Base-by-base conservation (phyloP, 1,284 basidiomycete species). In the Apiotrichum veenhuisii region DNA sequence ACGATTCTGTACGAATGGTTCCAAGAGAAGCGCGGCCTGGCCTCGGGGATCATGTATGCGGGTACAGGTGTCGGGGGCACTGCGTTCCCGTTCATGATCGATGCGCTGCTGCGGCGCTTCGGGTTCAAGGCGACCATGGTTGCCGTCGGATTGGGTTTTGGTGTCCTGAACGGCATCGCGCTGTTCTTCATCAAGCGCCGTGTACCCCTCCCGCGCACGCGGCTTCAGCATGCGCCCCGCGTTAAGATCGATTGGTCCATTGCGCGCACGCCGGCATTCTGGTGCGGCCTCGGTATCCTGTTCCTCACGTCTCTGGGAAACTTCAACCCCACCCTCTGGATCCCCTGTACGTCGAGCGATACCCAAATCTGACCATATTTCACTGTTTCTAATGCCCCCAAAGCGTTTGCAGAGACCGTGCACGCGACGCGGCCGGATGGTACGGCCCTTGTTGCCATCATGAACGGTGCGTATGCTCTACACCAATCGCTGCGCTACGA, bases 1-100 rank as follows among this genome's bases (percentile, higher is more conserved):
- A 73, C 70, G 8, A 55, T 75, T 23, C 51, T 77, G 17, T 76
- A 74, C 61, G 71, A 75, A 44, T 77, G 75, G 75, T 78, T 75
- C 61, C 59, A 65, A 37, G 58, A 56, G 12, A 56, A 62, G n/a
- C 66, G 75, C 45, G 77, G 77, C 3, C 57, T 77, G 0, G 77
- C 76, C 0, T 58, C 64, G 3, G 75, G 73, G 1, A 71, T 76
- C 54, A 67, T 77, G 65, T 76, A 70, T 57, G 62, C 69, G 4
- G 74, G 76, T 15, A 74, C 73, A 2, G 76, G 76, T 3, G 54
- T 69, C 2, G 73, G 75, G 18, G 77, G 76, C 25, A 68, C 70
- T 4, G 61, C 73, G 43, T 75, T 74, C 54, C 76, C 75, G 0
- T 69, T 74, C 47, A 44, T 78, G 22, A 66, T 77, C 27, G 48